Evolutionary conservation across 1,284 basidiomycete genomes (phyloP).

Genomic region (Meira nashicola): DNA sequence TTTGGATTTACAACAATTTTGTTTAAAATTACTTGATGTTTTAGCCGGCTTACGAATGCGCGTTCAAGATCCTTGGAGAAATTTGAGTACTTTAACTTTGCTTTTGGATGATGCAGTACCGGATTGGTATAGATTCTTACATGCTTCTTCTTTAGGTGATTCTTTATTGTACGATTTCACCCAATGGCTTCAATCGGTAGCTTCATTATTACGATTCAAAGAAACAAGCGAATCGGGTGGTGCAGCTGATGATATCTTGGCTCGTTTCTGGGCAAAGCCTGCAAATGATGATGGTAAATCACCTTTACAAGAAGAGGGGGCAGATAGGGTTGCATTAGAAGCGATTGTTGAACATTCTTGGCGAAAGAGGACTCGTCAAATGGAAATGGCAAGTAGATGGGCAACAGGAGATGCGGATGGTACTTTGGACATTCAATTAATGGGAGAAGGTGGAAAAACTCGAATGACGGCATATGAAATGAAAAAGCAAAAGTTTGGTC

Average conservation of each 20-base stretch:
- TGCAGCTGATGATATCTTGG: neutral
- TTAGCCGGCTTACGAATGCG: slow-evolving; percentile 40
- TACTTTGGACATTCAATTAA: slow-evolving; percentile 40
- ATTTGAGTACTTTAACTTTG: slow-evolving; percentile 38
- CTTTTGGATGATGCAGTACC: slow-evolving; percentile 41
- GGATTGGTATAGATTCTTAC: slow-evolving; percentile 35
- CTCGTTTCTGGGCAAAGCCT: neutral
- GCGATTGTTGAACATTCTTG: neutral
- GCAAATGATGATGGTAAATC: neutral
- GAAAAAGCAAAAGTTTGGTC: slow-evolving; percentile 21
- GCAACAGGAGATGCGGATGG: slow-evolving; percentile 46
- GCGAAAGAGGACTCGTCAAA: neutral
- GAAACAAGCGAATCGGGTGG: neutral
- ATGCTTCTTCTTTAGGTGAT: slow-evolving; percentile 18
- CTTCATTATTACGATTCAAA: slow-evolving; percentile 30
- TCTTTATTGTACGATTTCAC: slow-evolving; percentile 36
- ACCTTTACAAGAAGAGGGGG: neutral
- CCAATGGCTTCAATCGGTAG: slow-evolving; percentile 44
- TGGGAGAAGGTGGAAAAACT: slow-evolving; percentile 40
- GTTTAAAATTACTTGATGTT: slow-evolving; percentile 36
- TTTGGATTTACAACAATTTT: slow-evolving; percentile 28
- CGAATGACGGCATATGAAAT: slow-evolving; percentile 9
- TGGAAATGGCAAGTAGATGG: slow-evolving; percentile 23
- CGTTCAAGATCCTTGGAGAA: slow-evolving; percentile 41
- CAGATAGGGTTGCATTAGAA: neutral